Base-by-base conservation (phyloP, 148 eudicot species). In the Selenicereus undatus region DNA sequence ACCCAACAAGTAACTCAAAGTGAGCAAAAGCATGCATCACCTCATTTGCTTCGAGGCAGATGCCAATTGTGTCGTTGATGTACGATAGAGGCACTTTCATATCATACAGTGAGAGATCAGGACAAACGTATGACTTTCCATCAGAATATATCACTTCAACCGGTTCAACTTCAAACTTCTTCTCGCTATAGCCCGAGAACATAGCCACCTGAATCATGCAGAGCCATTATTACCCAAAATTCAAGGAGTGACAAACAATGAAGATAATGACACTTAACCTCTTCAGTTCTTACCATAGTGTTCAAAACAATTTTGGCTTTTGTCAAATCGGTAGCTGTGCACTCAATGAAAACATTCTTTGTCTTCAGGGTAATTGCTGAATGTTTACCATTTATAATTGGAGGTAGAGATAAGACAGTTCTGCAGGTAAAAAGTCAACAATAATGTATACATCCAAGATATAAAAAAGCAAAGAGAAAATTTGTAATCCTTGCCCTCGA, bases 321-420 rank as follows among this genome's bases (percentile, higher is more conserved):
- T 3, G 97, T 93, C 87, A 93, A 86, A 88, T 96, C 99, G 45
- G 97, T 96, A 82, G 98, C 99, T 74, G 99, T 96, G 84, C 99
- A 96, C 84, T 96, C 99, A 69, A 96, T 96, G 76, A 96, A 93
- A 43, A 96, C 91, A 88, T 96, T 93, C 87, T 88, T 92, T 74
- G 99, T 96, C 89, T 92, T 88, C 83, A 96, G 77, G 60, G 88
- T 78, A 79, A 96, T 96, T 45, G 99, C 98, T 58, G 99, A 96
- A 89, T 93, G 98, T 71, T 95, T 91, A 81, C 99, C 92, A 83
- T 96, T 96, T 66, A 96, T 96, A 64, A 96, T 93, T 26, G 99
- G 99, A 45, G 99, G 99, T 81, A 96, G 78, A 48, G 98, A 96
- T 89, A 96, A 84, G 58, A 96, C 98, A 45, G 94, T 96, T 88